Evolutionary conservation across 2,329 filamentous ascomycete species (phyloP), one percentile per base, ranked within the genome.

Genomic region (Aspergillus aculeatinus): DNA sequence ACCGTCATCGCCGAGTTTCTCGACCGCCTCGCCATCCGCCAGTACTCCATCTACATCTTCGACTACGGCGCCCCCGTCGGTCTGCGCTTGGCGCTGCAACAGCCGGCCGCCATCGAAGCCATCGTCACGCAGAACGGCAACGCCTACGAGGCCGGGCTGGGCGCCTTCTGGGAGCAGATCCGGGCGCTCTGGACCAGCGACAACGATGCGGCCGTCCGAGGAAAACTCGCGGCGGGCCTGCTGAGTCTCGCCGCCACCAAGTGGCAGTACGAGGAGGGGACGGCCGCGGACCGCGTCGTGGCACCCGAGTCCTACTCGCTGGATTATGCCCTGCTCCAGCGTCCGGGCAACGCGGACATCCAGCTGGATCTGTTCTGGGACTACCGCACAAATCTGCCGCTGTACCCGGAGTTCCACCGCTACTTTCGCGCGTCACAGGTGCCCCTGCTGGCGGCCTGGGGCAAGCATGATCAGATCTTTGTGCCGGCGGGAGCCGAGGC

Each of bases 71-170:
- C 84, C 0, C 85, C 86, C 0, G 77, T 79, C 0, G 85, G 80
- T 1, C 72, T 86, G 25, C 79, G 83, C 2, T 74, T 87, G 2
- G 84, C 84, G 0, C 75, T 86, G 2, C 63, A 79, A 48, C 74
- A 80, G 2, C 81, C 82, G 0, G 70, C 79, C 0, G 74, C 76
- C 11, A 73, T 87, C 56, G 74, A 76, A 42, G 82, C 83, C 14
- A 83, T 87, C 62, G 77, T 87, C 58, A 76, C 79, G 2, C 85
- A 88, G 65, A 87, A 87, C 66, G 85, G 84, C 47, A 88, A 87
- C 64, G 84, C 85, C 14, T 88, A 87, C 65, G 73, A 67, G 4
- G 83, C 85, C 63, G 85, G 85, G 3, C 74, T 87, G 5, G 79
- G 79, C 14, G 68, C 71, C 1, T 83, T 85, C 71, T 86, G 83